These are phyloP conservation scores for Elongisporangium prolatum DNA, from an alignment of 352 stramenopile species.

Conservation along the genomic window DNA sequence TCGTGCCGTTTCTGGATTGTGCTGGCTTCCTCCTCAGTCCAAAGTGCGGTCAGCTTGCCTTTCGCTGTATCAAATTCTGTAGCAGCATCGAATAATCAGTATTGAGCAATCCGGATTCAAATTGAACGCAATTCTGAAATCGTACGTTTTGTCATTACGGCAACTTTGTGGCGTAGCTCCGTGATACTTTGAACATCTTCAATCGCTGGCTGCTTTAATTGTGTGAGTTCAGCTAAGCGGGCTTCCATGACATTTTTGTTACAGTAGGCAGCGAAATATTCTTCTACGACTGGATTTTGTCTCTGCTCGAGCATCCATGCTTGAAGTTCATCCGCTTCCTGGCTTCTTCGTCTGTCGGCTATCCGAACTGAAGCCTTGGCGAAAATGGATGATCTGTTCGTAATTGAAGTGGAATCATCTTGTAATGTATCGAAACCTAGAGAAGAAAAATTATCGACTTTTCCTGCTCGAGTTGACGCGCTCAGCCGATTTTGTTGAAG, in stretches of 20 bases:
- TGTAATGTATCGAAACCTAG: constrained; percentile 2
- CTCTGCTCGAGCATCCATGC: constrained; percentile 9
- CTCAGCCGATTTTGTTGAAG: constrained; percentile 7
- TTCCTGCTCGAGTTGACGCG: background rate
- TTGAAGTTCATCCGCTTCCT: constrained; percentile 14
- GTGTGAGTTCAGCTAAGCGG: constrained; percentile 8
- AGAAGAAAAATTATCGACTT: background rate
- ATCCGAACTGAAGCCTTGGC: constrained; percentile 16
- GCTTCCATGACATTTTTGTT: constrained; percentile 10
- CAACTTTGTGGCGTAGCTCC: constrained; percentile 26
- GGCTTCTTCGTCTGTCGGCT: constrained; percentile 8
- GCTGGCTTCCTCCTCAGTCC: constrained; percentile 22
- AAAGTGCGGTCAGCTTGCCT: constrained; percentile 20
- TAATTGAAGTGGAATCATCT: background rate
- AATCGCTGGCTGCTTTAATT: background rate
- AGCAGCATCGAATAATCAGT: background rate
- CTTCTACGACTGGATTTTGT: constrained; percentile 10
- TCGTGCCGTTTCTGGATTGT: constrained; percentile 22
- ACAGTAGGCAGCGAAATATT: constrained; percentile 9
- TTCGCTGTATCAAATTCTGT: constrained; percentile 32
- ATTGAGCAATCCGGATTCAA: background rate
- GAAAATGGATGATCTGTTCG: background rate
- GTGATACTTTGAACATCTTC: constrained; percentile 22
- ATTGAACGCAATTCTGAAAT: background rate
- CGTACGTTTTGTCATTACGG: constrained; percentile 36